Percentiles rank a stretch among this genome's conserved stretches.
phyloP scores from a whole-genome alignment of 108 stramenopile genomes.

The Cyclostephanos invisitatus region DNA sequence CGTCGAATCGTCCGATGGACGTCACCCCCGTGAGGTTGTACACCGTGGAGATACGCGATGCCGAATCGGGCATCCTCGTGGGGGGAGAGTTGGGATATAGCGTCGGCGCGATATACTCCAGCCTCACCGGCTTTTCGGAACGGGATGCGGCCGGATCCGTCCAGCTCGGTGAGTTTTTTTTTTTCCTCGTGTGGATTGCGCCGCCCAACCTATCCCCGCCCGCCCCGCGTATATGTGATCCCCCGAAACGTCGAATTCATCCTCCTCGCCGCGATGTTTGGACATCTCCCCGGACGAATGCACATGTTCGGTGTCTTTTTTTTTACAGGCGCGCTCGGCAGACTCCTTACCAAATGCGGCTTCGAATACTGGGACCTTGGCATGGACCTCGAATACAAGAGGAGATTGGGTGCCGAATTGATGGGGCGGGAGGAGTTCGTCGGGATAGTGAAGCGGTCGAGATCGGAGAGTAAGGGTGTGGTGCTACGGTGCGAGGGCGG shows the following conservation, averaged over 20 bases:
- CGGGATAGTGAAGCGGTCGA: slow-evolving; percentile 43
- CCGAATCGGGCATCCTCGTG: slow-evolving; percentile 56
- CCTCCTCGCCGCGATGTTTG: too few relatives aligned
- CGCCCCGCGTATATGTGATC: too few relatives aligned
- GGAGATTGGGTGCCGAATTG: slow-evolving; percentile 53
- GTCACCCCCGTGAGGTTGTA: slow-evolving; percentile 65
- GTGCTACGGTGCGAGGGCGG: slow-evolving; percentile 24
- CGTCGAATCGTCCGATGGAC: slow-evolving; percentile 15
- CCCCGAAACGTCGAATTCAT: too few relatives aligned
- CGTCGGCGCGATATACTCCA: slow-evolving; percentile 79
- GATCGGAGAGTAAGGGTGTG: slow-evolving; percentile 18
- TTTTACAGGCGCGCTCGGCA: slow-evolving; percentile 46
- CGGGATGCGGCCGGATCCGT: slow-evolving; percentile 80
- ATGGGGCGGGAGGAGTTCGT: slow-evolving; percentile 71
- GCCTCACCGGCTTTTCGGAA: slow-evolving; percentile 77
- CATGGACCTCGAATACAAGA: slow-evolving; percentile 82
- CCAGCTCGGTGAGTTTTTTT: slow-evolving; percentile 57
- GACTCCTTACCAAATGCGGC: slow-evolving; percentile 48
- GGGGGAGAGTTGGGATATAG: slow-evolving; percentile 88
- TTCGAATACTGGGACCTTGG: slow-evolving; percentile 86
- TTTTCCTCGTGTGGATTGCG: too few relatives aligned
- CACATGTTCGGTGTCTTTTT: not conserved
- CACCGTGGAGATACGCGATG: slow-evolving; percentile 79
- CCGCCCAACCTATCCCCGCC: too few relatives aligned
- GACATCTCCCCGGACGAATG: too few relatives aligned